Evolutionary conservation across 768 basidiomycete genomes (phyloP).

Genomic region (Naganishia friedmannii): DNA sequence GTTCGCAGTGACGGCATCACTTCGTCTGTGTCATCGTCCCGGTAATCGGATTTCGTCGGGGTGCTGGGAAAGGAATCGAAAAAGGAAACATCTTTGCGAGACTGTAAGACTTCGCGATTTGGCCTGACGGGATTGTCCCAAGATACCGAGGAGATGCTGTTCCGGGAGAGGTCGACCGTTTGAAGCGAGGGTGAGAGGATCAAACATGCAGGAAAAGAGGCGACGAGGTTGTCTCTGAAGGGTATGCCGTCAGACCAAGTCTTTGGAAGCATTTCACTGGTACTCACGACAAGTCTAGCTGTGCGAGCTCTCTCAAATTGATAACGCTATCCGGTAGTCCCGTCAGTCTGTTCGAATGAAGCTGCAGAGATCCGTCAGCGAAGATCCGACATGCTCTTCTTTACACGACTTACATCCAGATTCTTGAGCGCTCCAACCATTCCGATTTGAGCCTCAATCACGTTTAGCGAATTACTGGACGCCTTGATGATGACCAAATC

Average conservation of each 20-base stretch:
- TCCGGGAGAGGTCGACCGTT: slow-evolving; percentile 45
- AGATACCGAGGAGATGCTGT: slow-evolving; percentile 38
- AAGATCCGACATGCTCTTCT: background rate
- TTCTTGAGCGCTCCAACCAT: slow-evolving; percentile 44
- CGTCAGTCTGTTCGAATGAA: slow-evolving; percentile 38
- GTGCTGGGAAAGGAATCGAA: slow-evolving; percentile 27
- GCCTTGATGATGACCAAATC: slow-evolving; percentile 41
- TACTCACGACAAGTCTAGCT: slow-evolving; percentile 45
- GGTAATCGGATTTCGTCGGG: slow-evolving; percentile 18
- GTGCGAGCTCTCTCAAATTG: slow-evolving; percentile 43
- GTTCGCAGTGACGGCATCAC: slow-evolving; percentile 15
- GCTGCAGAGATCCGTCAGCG: slow-evolving; percentile 27
- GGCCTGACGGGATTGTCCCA: slow-evolving; percentile 40
- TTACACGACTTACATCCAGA: slow-evolving; percentile 40
- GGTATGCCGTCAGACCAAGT: background rate
- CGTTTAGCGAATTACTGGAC: slow-evolving; percentile 36
- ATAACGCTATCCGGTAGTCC: slow-evolving; percentile 41
- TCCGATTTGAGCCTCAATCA: slow-evolving; percentile 45
- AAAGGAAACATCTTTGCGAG: slow-evolving; percentile 25
- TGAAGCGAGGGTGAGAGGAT: slow-evolving; percentile 44
- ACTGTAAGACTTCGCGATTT: slow-evolving; percentile 40
- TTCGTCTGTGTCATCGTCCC: slow-evolving; percentile 16
- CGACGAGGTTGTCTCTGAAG: slow-evolving; percentile 40
- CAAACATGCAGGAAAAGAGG: slow-evolving; percentile 37
- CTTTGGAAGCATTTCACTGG: background rate